Conservation (phyloP, 169 alveolate genomes). For the Plasmodium coatneyi region DNA sequence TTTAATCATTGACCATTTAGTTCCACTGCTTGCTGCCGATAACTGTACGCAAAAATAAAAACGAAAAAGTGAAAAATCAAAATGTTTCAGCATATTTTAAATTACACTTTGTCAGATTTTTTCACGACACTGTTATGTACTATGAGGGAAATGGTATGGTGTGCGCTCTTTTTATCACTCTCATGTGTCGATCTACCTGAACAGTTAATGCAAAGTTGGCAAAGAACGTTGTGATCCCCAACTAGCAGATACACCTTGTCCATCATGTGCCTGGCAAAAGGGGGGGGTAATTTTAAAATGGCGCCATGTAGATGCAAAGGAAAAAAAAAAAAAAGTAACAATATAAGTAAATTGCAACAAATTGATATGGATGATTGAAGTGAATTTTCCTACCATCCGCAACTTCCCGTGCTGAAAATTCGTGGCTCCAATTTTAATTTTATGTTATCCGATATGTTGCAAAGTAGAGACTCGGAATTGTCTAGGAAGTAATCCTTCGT, state of each 20-base stretch:
- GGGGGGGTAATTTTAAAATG: neutral
- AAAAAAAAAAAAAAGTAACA: neutral
- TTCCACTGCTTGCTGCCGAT: conserved; percentile 68
- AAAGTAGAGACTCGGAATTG: conserved; percentile 73
- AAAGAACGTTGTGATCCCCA: conserved; percentile 78
- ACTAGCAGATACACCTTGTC: conserved; percentile 76
- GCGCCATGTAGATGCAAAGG: neutral
- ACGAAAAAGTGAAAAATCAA: conserved; percentile 11
- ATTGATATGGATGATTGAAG: neutral
- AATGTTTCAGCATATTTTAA: neutral
- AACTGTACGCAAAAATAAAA: conserved; percentile 35
- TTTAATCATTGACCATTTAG: neutral
- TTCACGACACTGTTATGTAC: neutral
- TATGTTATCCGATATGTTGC: conserved; percentile 52
- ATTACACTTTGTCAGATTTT: neutral
- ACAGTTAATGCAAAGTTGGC: conserved; percentile 85
- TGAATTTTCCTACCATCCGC: conserved; percentile 81
- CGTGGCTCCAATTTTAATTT: conserved; percentile 78
- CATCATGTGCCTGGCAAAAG: conserved; percentile 76
- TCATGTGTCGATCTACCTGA: conserved; percentile 73
- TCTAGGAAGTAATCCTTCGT: conserved; percentile 77
- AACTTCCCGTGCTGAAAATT: conserved; percentile 82
- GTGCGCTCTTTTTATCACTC: conserved; percentile 6
- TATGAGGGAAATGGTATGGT: neutral
- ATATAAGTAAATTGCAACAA: neutral